phyloP scores from a whole-genome alignment of 176 grass and related monocot genomes.

The Oryza meyeriana region DNA sequence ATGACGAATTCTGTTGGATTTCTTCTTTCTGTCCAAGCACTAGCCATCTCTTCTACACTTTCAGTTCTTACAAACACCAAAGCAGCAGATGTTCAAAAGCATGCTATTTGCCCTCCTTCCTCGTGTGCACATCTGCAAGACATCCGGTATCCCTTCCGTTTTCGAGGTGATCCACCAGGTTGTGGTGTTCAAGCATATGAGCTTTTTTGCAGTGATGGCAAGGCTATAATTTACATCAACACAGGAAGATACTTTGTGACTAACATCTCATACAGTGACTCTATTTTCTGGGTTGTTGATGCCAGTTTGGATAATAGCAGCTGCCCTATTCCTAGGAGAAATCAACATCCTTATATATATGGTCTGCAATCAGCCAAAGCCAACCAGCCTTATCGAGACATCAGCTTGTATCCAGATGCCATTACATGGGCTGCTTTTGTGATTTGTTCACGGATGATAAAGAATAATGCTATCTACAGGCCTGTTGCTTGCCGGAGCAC shows the following conservation, averaged over 20 bases:
- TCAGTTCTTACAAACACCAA: background rate
- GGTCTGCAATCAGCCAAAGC: background rate
- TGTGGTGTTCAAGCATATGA: conserved; percentile 24
- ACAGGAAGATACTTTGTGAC: conserved; percentile 20
- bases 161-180: conserved; percentile 8
- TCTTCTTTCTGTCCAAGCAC: background rate
- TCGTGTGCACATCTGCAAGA: conserved; percentile 49
- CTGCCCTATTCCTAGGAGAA: background rate
- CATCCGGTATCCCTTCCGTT: conserved; percentile 34
- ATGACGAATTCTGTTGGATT: background rate
- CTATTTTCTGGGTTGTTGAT: conserved; percentile 7
- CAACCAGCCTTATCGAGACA: too few relatives aligned
- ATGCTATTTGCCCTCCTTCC: conserved; percentile 15
- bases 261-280: background rate
- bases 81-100: background rate
- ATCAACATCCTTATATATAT: background rate
- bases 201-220: conserved; percentile 15
- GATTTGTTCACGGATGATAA: background rate
- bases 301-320: background rate
- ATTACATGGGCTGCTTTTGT: conserved; percentile 1
- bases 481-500: background rate
- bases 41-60: background rate
- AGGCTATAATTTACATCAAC: conserved; percentile 33
- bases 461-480: background rate
- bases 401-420: background rate